phyloP scores from a whole-genome alignment of 129 eudicot species.

The Tagetes patula region DNA sequence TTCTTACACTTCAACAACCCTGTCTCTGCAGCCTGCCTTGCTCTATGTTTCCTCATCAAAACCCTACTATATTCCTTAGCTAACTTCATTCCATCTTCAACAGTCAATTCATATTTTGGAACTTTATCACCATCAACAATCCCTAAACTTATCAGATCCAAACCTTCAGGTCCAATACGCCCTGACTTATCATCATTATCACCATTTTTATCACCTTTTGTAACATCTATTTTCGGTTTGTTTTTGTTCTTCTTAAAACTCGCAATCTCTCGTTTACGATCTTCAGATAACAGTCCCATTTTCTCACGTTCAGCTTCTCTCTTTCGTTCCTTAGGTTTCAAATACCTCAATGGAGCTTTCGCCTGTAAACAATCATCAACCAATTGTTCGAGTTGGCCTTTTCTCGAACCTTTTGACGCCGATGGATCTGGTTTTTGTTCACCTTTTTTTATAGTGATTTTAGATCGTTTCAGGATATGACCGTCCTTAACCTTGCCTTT shows the following conservation, averaged over 20 bases:
- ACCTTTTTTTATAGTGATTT: conserved; percentile 59
- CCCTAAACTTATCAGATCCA: conserved; percentile 70
- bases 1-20: conserved; percentile 69
- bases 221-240: conserved; percentile 11
- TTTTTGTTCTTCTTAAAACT: conserved; percentile 44
- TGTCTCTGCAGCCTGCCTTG: conserved; percentile 76
- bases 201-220: no score
- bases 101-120: conserved; percentile 71
- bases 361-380: conserved; percentile 63
- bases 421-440: conserved; percentile 29
- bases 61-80: conserved; percentile 93
- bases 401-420: conserved; percentile 35
- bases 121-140: conserved; percentile 71
- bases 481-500: conserved; percentile 67
- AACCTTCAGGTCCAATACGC: conserved; percentile 68
- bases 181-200: conserved; percentile 23
- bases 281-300: conserved; percentile 73
- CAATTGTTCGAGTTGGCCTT: conserved; percentile 54
- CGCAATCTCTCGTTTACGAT: conserved; percentile 51
- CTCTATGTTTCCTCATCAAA: conserved; percentile 86
- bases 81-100: conserved; percentile 77
- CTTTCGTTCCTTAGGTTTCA: conserved; percentile 65
- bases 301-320: conserved; percentile 80
- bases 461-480: conserved; percentile 51
- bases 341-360: conserved; percentile 48